A percentile compares a stretch with the other conserved stretches of the same genome.
Evolutionary conservation across 2,329 filamentous ascomycete genomes (phyloP).

Genomic region (Beauveria sp.): DNA sequence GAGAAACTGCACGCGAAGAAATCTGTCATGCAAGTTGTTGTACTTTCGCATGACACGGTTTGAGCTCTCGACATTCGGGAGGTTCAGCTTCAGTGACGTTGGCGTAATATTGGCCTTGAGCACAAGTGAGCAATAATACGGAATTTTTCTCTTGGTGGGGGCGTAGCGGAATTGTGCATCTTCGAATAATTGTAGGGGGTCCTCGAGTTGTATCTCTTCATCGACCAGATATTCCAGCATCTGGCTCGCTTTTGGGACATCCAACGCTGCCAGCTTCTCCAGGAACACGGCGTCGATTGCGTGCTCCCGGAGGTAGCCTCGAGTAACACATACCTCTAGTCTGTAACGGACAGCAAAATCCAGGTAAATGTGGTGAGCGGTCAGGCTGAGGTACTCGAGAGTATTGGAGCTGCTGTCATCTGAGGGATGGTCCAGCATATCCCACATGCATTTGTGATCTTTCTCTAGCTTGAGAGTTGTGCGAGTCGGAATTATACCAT

Average conservation of each 20-base stretch:
- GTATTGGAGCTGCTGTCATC: slow-evolving; percentile 17
- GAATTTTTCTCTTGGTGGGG: slow-evolving; percentile 22
- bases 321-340: slow-evolving; percentile 86
- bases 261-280: slow-evolving; percentile 41
- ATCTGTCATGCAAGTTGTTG: slow-evolving; percentile 61
- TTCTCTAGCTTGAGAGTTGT: slow-evolving; percentile 19
- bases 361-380: slow-evolving; percentile 30
- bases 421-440: slow-evolving; percentile 21
- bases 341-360: slow-evolving; percentile 77
- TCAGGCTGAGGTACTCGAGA: slow-evolving; percentile 20
- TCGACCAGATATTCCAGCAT: slow-evolving; percentile 70
- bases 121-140: slow-evolving; percentile 65
- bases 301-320: slow-evolving; percentile 67
- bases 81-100: slow-evolving; percentile 69
- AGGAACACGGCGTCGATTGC: slow-evolving; percentile 64
- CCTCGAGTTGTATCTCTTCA: slow-evolving; percentile 56
- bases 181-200: slow-evolving; percentile 22
- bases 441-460: slow-evolving; percentile 21
- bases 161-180: neutral
- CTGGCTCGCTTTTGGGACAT: slow-evolving; percentile 46
- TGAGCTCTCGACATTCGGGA: slow-evolving; percentile 74
- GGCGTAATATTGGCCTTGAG: slow-evolving; percentile 77
- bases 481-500: neutral
- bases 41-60: slow-evolving; percentile 80
- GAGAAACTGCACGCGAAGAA: slow-evolving; percentile 81